phyloP scores from a whole-genome alignment of 2,329 filamentous ascomycete genomes.

The Aaosphaeria pasadenensis region DNA sequence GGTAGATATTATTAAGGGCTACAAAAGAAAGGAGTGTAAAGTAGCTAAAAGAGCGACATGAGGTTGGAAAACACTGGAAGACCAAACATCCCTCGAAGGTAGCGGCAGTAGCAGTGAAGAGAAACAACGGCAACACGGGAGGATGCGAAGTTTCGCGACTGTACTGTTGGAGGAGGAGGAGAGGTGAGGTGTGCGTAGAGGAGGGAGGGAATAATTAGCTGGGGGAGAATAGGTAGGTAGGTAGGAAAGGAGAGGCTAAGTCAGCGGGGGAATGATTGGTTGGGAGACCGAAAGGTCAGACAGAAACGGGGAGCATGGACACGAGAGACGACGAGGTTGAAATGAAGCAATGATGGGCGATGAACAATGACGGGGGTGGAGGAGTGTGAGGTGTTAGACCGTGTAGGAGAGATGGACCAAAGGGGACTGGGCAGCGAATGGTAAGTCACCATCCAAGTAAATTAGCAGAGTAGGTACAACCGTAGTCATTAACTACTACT shows the following conservation, averaged over 20 bases:
- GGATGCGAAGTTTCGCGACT: slow-evolving; percentile 3
- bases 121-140: slow-evolving; percentile 2
- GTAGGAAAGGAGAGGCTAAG: slow-evolving; percentile 18
- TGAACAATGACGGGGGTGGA: not conserved
- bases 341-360: too few species aligned
- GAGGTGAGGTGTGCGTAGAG: not conserved
- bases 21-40: slow-evolving; percentile 32
- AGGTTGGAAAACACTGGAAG: slow-evolving; percentile 26
- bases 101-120: slow-evolving; percentile 22
- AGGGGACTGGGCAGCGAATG: too few species aligned
- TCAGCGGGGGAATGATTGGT: slow-evolving; percentile 20
- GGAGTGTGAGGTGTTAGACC: too few species aligned
- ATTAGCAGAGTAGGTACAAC: too few species aligned
- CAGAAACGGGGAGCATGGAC: too few species aligned
- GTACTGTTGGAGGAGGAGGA: not conserved
- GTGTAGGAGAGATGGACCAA: too few species aligned
- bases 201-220: slow-evolving; percentile 1
- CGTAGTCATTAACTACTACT: too few species aligned
- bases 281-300: not conserved
- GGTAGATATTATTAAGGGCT: slow-evolving; percentile 20
- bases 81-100: slow-evolving; percentile 25
- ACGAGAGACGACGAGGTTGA: too few species aligned
- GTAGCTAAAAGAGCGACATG: slow-evolving; percentile 39
- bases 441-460: too few species aligned
- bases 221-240: slow-evolving; percentile 1